Conservation (phyloP, 306 rosid species). For the Citrullus amarus region DNA sequence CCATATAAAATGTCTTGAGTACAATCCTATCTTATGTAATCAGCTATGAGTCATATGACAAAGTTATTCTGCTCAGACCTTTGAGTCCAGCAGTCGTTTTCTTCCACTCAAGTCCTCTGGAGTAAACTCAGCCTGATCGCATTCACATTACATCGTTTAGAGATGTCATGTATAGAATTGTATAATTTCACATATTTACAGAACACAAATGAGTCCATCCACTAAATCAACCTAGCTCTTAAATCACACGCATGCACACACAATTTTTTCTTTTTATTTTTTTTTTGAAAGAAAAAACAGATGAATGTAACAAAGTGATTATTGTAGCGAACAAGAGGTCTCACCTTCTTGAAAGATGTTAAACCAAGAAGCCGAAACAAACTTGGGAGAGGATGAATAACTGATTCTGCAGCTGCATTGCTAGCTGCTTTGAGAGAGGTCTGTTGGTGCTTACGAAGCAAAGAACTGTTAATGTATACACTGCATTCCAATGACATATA, state of each 20-base stretch:
- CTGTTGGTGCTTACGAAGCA: constrained; percentile 54
- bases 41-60: constrained; percentile 2
- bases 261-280: too few species aligned
- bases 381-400: constrained; percentile 74
- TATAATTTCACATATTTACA: background rate
- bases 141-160: background rate
- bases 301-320: background rate
- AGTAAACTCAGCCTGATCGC: constrained; percentile 65
- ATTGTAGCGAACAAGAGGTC: background rate
- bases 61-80: constrained; percentile 26
- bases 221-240: background rate
- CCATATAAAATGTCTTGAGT: constrained; percentile 15
- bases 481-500: constrained; percentile 28
- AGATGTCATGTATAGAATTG: background rate
- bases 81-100: constrained; percentile 56
- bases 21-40: background rate
- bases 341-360: constrained; percentile 70
- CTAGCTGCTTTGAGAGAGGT: constrained; percentile 62
- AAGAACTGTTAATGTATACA: constrained; percentile 54
- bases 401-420: constrained; percentile 52
- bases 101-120: constrained; percentile 62
- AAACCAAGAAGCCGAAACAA: constrained; percentile 73
- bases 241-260: background rate
- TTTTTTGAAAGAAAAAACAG: too few species aligned
- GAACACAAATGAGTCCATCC: background rate